phyloP scores from a whole-genome alignment of 345 rosid species.

The Populus pruinosa region DNA sequence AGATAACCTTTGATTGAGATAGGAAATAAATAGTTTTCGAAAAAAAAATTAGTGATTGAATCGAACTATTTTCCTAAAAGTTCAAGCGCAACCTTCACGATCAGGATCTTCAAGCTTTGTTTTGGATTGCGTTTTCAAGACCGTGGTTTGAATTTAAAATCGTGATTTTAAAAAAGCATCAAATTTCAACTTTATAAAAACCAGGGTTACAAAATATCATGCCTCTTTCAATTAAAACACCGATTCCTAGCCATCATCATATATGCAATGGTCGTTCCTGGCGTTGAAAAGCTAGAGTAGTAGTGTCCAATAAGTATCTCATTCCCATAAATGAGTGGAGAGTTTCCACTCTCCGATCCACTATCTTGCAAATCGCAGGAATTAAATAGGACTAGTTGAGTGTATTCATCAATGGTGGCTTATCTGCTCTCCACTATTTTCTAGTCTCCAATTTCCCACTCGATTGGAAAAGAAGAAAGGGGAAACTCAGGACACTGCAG shows the following conservation, averaged over 20 bases:
- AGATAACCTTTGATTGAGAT: neutral
- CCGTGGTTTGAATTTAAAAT: no score
- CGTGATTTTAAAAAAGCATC: no score
- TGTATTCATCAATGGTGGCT: neutral
- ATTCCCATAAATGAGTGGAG: neutral
- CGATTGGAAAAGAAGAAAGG: neutral
- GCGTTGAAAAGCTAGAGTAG: neutral
- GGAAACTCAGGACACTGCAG: slow-evolving; percentile 9
- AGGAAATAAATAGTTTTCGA: neutral
- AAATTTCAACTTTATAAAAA: no score
- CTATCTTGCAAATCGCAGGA: neutral
- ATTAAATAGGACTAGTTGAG: neutral
- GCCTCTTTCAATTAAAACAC: neutral
- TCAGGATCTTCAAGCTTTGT: no score
- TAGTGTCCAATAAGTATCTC: neutral
- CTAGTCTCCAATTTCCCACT: neutral
- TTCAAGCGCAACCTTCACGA: no score
- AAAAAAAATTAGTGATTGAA: no score
- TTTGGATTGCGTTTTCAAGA: no score
- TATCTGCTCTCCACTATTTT: neutral
- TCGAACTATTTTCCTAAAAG: no score
- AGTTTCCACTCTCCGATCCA: neutral
- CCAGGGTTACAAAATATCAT: no score
- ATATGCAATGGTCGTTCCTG: neutral
- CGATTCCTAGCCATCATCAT: neutral